These are phyloP conservation scores for Vitis hybrid DNA, from an alignment of 177 flowering plant genomes.

Conservation along the genomic window DNA sequence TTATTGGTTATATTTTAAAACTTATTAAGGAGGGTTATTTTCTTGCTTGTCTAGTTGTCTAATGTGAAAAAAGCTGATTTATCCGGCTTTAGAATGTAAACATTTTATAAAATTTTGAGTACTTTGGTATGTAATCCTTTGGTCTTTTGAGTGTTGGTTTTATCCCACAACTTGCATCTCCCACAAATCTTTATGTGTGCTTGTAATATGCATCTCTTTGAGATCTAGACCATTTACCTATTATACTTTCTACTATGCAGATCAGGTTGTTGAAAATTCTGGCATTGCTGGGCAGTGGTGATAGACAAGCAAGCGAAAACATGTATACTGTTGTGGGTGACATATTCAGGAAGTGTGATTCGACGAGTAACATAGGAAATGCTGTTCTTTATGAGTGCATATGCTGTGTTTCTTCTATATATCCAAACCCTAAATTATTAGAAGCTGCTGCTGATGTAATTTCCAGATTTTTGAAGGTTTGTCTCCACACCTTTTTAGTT, in stretches of 20 bases:
- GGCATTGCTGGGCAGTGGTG: conserved; percentile 85
- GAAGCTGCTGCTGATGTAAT: conserved; percentile 92
- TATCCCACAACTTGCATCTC: not conserved
- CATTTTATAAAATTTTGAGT: too few relatives aligned
- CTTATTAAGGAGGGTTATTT: too few relatives aligned
- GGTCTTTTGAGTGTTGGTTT: too few relatives aligned
- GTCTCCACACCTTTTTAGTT: conserved; percentile 16
- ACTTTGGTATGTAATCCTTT: too few relatives aligned
- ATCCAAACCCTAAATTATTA: conserved; percentile 76
- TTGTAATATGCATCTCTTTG: not conserved
- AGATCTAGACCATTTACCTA: conserved; percentile 2
- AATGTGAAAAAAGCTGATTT: too few relatives aligned
- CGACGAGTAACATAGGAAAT: conserved; percentile 89
- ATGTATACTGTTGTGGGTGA: conserved; percentile 91
- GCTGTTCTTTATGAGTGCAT: conserved; percentile 92
- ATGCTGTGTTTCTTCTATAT: conserved; percentile 82
- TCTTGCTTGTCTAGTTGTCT: too few relatives aligned
- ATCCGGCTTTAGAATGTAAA: too few relatives aligned
- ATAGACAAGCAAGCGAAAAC: conserved; percentile 85
- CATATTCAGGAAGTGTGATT: conserved; percentile 79
- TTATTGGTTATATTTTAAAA: too few relatives aligned
- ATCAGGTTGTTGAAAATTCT: conserved; percentile 86
- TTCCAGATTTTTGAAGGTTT: conserved; percentile 87
- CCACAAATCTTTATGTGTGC: too few relatives aligned
- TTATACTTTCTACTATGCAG: conserved; percentile 46